Conservation (phyloP, 768 basidiomycete species). For the Tylopilus plumbeoviolaceoides region DNA sequence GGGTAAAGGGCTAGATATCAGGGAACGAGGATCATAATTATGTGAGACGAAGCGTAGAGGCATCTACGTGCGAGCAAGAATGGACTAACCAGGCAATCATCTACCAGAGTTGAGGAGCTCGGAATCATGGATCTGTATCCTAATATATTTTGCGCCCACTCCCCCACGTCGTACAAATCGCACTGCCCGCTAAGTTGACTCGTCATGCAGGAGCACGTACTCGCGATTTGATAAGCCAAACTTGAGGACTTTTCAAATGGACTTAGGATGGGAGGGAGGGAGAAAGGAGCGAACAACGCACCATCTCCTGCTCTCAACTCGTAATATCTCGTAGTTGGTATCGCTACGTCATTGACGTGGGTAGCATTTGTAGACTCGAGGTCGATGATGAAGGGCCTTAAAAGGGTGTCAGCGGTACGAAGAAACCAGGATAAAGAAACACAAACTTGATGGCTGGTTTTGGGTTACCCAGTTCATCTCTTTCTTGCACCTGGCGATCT, state of each 20-base stretch:
- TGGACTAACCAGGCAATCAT: conserved; percentile 1
- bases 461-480: conserved; percentile 79
- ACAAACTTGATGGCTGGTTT: conserved; percentile 84
- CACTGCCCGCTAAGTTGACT: conserved; percentile 40
- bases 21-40: no score
- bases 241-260: conserved; percentile 60
- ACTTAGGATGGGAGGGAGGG: conserved; percentile 6
- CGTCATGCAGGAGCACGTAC: conserved; percentile 84
- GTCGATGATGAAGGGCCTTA: conserved; percentile 94
- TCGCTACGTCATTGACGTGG: conserved; percentile 78
- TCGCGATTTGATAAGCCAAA: conserved; percentile 79
- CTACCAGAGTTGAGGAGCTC: background rate
- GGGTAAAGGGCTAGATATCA: background rate
- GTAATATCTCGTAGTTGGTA: conserved; percentile 85
- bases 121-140: background rate
- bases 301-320: conserved; percentile 79
- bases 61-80: background rate
- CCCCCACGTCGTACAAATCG: background rate
- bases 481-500: conserved; percentile 83
- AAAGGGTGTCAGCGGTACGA: conserved; percentile 4
- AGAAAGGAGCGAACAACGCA: conserved; percentile 33
- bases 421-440: background rate
- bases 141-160: background rate
- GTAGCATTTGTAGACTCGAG: conserved; percentile 98
- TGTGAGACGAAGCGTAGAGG: background rate